These are phyloP conservation scores for Calvatia gigantea DNA, from an alignment of 768 basidiomycete genomes.

Conservation along the genomic window DNA sequence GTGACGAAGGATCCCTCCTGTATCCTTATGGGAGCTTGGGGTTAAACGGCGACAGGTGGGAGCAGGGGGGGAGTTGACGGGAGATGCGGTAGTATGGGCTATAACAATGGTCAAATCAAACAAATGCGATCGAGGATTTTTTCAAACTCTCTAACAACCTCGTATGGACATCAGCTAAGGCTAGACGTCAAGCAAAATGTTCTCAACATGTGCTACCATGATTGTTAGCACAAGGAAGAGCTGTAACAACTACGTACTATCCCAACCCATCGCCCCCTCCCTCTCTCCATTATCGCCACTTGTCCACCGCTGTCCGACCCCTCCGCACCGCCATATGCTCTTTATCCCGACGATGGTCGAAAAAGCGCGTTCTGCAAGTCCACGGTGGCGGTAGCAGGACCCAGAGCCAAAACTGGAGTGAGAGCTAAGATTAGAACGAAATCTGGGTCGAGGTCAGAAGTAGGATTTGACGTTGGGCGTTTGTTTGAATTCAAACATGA, in stretches of 20 bases:
- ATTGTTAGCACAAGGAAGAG: constrained; percentile 13
- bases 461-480: no score
- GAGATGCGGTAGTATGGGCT: constrained; percentile 50
- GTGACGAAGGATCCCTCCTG: constrained; percentile 34
- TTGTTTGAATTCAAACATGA: constrained; percentile 24
- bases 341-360: no score
- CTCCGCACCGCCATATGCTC: no score
- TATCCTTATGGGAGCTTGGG: no score
- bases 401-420: not conserved
- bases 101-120: not conserved
- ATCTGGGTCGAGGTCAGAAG: no score
- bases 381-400: no score
- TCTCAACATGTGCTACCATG: constrained; percentile 12
- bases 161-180: constrained; percentile 59
- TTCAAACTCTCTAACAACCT: constrained; percentile 39
- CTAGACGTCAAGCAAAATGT: constrained; percentile 52
- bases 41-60: constrained; percentile 65
- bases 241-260: no score
- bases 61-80: constrained; percentile 48
- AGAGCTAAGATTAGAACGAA: not conserved
- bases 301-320: no score
- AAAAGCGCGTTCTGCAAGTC: no score
- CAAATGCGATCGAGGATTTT: not conserved
- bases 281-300: constrained; percentile 23
- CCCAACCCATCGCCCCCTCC: constrained; percentile 13